Percentiles rank a stretch among this genome's conserved stretches.
phyloP scores from a whole-genome alignment of 2,329 filamentous ascomycete species.

The Trichoderma citrinoviride region DNA sequence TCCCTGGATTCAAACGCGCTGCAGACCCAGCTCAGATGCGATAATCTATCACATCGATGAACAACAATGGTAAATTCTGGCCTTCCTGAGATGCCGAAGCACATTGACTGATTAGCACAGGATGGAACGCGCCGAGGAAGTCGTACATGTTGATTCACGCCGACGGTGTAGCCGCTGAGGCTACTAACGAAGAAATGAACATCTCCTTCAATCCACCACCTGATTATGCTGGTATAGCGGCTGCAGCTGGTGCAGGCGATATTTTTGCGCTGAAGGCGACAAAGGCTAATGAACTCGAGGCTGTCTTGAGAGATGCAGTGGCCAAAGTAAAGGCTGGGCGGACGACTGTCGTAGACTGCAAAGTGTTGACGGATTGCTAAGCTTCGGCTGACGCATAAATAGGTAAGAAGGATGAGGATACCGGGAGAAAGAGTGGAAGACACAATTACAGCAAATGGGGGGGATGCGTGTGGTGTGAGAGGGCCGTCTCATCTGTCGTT shows the following conservation, averaged over 20 bases:
- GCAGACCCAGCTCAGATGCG: not conserved
- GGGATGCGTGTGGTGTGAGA: no score
- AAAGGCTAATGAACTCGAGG: not conserved
- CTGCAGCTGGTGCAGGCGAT: not conserved
- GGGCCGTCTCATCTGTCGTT: no score
- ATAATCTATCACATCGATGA: not conserved
- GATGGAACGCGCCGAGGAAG: not conserved
- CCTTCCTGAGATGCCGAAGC: no score
- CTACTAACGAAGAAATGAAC: not conserved
- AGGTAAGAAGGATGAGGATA: no score
- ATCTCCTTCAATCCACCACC: not conserved
- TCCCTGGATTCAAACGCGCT: not conserved
- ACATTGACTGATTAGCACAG: not conserved
- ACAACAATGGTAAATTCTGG: not conserved
- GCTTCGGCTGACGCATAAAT: not conserved
- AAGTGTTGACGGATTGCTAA: not conserved
- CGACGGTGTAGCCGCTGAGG: not conserved
- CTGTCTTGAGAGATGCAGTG: not conserved
- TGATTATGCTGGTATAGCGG: slow-evolving; percentile 4
- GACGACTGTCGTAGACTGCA: slow-evolving; percentile 5
- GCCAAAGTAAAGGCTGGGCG: not conserved
- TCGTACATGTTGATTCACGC: not conserved
- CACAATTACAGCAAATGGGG: no score
- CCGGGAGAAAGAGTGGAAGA: not conserved
- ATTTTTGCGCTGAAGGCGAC: not conserved